These are phyloP conservation scores for Neurospora sp. DNA, from an alignment of 495 filamentous ascomycete species.

Conservation along the genomic window DNA sequence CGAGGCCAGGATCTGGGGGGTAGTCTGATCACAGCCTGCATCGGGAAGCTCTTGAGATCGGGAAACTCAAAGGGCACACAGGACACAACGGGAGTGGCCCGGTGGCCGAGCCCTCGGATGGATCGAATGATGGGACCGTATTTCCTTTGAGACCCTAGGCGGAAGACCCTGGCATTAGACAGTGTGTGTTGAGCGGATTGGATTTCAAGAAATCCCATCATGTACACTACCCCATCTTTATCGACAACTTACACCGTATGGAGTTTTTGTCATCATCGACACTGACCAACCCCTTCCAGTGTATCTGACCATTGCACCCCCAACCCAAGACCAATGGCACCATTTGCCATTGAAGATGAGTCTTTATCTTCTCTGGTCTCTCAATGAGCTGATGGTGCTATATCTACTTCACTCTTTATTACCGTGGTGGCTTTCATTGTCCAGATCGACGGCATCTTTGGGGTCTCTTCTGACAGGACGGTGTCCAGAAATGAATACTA, in stretches of 20 bases:
- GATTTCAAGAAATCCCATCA: not conserved
- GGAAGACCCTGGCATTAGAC: not conserved
- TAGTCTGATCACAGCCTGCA: constrained; percentile 9
- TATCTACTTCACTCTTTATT: not conserved
- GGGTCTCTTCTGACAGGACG: not conserved
- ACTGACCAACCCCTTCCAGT: not conserved
- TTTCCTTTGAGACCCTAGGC: not conserved
- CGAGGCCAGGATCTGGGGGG: not conserved
- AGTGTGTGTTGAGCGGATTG: not conserved
- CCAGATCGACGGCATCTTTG: not conserved
- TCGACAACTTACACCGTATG: not conserved
- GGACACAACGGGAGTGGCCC: not conserved
- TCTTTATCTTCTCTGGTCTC: not conserved
- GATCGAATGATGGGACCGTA: not conserved
- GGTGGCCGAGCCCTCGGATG: not conserved
- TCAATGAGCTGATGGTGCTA: not conserved
- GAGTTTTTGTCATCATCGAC: not conserved
- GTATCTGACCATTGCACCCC: not conserved
- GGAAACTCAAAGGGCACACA: constrained; percentile 8
- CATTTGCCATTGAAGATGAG: not conserved
- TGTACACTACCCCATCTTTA: not conserved
- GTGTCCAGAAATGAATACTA: not conserved
- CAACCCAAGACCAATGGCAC: not conserved
- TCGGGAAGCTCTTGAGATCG: constrained; percentile 7
- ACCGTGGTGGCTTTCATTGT: not conserved